phyloP scores from a whole-genome alignment of 2,329 filamentous ascomycete genomes.

The Calonectria pseudoreteaudii region DNA sequence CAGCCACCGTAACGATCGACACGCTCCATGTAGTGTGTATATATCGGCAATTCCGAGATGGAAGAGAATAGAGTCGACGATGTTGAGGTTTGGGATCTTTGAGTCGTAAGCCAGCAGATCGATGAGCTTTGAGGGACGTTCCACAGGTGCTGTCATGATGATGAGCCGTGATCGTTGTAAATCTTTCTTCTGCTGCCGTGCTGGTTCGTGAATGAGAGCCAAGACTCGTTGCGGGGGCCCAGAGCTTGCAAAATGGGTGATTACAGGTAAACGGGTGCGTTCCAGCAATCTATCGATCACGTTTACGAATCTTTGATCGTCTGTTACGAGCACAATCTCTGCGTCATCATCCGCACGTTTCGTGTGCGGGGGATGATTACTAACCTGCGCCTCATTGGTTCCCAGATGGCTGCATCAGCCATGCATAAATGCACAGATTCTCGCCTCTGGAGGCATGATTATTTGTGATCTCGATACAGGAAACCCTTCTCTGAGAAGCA shows the following conservation, averaged over 20 bases:
- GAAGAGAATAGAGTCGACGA: neutral
- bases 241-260: neutral
- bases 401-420: too few relatives aligned
- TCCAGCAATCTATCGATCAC: neutral
- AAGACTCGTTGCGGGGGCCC: neutral
- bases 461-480: neutral
- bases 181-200: neutral
- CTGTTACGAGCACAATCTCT: too few relatives aligned
- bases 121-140: neutral
- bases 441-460: neutral
- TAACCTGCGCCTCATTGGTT: neutral
- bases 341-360: neutral
- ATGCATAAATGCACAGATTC: neutral
- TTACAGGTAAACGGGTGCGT: neutral
- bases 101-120: neutral
- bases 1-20: neutral
- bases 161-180: neutral
- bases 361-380: neutral
- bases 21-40: neutral
- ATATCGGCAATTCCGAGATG: neutral
- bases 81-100: neutral
- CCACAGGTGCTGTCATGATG: neutral
- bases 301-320: neutral
- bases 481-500: too few relatives aligned
- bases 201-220: neutral